phyloP scores from a whole-genome alignment of 1,284 basidiomycete genomes.

The Ganoderma leucocontextum region DNA sequence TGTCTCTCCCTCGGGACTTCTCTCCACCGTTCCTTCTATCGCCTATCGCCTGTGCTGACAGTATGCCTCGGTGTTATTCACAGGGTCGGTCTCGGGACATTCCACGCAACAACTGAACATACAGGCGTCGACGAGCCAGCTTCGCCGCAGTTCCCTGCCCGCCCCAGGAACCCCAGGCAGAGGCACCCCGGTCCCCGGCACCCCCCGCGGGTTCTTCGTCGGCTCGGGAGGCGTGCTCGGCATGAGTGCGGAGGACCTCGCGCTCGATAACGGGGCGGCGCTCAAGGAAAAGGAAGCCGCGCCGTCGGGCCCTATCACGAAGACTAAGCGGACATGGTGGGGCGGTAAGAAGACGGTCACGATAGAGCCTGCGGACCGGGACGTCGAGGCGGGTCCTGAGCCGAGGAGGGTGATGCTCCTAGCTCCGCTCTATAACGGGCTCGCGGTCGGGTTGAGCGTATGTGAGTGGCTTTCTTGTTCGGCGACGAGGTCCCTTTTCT shows the following conservation, averaged over 20 bases:
- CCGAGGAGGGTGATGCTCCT: conserved; percentile 50
- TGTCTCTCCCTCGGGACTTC: neutral
- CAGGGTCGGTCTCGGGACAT: conserved; percentile 43
- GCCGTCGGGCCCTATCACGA: conserved; percentile 32
- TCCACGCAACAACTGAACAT: conserved; percentile 40
- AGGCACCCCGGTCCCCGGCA: conserved; percentile 35
- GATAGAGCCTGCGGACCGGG: conserved; percentile 35
- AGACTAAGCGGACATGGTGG: conserved; percentile 47
- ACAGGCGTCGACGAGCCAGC: conserved; percentile 33
- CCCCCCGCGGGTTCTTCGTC: conserved; percentile 40
- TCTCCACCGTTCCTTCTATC: too few species aligned
- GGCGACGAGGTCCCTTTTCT: neutral
- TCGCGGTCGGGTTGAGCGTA: conserved; percentile 50
- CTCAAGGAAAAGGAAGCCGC: conserved; percentile 45
- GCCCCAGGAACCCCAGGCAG: conserved; percentile 18
- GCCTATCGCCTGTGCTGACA: conserved; percentile 10
- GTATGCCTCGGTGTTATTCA: neutral
- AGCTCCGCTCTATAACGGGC: conserved; percentile 56
- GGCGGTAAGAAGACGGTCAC: conserved; percentile 44
- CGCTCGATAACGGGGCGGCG: conserved; percentile 23
- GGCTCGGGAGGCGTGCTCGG: conserved; percentile 32
- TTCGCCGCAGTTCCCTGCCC: conserved; percentile 28
- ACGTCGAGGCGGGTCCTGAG: conserved; percentile 42
- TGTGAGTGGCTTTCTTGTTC: conserved; percentile 36
- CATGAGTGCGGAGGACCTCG: conserved; percentile 37